Evolutionary conservation across 805 yeast genomes (phyloP).

Genomic region (Candida schatavii): DNA sequence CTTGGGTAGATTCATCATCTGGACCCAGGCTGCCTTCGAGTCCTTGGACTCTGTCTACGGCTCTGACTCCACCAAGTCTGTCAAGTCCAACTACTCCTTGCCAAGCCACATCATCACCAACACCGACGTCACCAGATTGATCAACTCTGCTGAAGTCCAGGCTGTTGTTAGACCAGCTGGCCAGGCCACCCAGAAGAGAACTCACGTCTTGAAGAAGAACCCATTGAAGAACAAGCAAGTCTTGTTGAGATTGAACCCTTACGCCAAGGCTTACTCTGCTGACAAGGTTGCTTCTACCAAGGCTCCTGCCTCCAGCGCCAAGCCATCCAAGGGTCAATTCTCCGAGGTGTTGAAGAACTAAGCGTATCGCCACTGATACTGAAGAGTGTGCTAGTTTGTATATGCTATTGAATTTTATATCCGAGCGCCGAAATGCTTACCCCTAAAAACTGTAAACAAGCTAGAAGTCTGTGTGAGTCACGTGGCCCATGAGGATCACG

Average conservation of each 20-base stretch:
- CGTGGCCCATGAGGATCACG: too few relatives aligned
- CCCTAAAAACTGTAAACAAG: too few relatives aligned
- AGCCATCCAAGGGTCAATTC: constrained; percentile 73
- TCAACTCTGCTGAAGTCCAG: constrained; percentile 99
- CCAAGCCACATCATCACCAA: constrained; percentile 93
- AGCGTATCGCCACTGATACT: constrained; percentile 9
- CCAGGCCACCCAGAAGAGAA: constrained; percentile 87
- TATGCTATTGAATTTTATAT: constrained; percentile 4
- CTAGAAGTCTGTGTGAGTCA: too few relatives aligned
- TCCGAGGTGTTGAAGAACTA: constrained; percentile 58
- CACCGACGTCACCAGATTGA: constrained; percentile 95
- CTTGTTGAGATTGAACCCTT: constrained; percentile 97
- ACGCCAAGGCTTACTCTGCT: constrained; percentile 95
- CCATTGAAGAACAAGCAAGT: constrained; percentile 96
- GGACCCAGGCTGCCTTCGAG: constrained; percentile 99
- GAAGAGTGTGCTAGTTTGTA: neutral
- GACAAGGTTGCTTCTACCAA: constrained; percentile 85
- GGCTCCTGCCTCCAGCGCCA: constrained; percentile 54
- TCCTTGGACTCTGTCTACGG: constrained; percentile 97
- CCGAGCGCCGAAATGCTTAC: too few relatives aligned
- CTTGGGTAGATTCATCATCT: constrained; percentile 98
- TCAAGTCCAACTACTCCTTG: constrained; percentile 86
- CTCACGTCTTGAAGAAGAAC: constrained; percentile 97
- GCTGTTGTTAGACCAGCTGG: constrained; percentile 96
- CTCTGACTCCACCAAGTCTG: constrained; percentile 77